Evolutionary conservation across 164 flowering plant genomes (phyloP).

Genomic region (Kalanchoe fedtschenkoi): DNA sequence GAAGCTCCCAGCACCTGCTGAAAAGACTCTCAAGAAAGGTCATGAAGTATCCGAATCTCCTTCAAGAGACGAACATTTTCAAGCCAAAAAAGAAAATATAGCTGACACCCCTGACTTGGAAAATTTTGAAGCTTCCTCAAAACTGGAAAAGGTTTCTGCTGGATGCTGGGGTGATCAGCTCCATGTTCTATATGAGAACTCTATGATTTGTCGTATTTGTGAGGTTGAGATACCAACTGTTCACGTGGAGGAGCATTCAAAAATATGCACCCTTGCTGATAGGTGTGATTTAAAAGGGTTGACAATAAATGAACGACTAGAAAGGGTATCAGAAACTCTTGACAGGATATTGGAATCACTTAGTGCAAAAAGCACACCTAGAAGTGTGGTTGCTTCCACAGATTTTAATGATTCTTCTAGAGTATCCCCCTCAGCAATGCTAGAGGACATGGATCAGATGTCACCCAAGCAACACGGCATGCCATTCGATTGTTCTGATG

Average conservation of each 20-base stretch:
- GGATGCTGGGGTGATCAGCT: conserved; percentile 52
- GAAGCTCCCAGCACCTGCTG: conserved; percentile 74
- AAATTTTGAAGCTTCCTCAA: conserved; percentile 23
- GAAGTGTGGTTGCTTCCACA: conserved; percentile 29
- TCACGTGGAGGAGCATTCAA: conserved; percentile 89
- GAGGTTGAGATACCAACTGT: conserved; percentile 89
- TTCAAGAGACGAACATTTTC: conserved; percentile 20
- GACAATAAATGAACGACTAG: conserved; percentile 78
- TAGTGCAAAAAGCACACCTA: conserved; percentile 58
- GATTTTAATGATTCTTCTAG: conserved; percentile 42
- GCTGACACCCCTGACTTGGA: conserved; percentile 17
- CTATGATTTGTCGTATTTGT: conserved; percentile 92
- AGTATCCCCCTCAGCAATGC: conserved; percentile 24
- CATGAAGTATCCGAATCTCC: conserved; percentile 28
- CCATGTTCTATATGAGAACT: conserved; percentile 38
- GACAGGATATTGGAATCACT: conserved; percentile 68
- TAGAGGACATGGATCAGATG: conserved; percentile 29
- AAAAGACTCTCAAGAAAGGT: conserved; percentile 45
- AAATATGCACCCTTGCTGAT: conserved; percentile 87
- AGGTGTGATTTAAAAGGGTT: conserved; percentile 90
- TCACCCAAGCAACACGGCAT: conserved; percentile 27
- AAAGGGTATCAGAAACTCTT: conserved; percentile 82
- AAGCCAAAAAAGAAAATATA: conserved; percentile 22
- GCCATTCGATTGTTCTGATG: conserved; percentile 30
- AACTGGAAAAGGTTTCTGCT: conserved; percentile 34